Evolutionary conservation across 139 green algal species (phyloP).

Genomic region (Desmodesmus armatus): DNA sequence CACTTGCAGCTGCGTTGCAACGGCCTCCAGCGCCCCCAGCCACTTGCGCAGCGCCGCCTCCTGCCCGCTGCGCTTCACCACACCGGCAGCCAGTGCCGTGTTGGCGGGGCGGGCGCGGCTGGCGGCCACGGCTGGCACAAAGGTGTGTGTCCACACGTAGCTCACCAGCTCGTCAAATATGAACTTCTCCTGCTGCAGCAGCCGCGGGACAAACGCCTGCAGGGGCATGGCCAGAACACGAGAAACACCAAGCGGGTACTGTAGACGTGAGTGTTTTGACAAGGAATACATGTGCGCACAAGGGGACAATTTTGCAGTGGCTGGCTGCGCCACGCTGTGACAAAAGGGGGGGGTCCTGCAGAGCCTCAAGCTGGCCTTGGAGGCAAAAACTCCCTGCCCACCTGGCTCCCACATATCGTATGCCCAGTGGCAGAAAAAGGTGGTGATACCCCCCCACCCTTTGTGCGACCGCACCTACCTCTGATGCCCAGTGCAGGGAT

Average conservation of each 20-base stretch:
- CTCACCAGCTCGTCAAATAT: slow-evolving; percentile 70
- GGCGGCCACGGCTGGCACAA: slow-evolving; percentile 52
- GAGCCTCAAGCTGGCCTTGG: too few relatives aligned
- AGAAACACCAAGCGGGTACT: too few relatives aligned
- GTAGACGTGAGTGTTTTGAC: background rate
- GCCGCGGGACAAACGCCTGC: slow-evolving; percentile 65
- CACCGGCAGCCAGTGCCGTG: slow-evolving; percentile 11
- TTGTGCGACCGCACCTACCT: too few relatives aligned
- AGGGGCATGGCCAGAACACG: background rate
- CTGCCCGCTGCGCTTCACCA: slow-evolving; percentile 52
- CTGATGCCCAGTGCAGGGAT: too few relatives aligned
- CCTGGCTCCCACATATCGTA: too few relatives aligned
- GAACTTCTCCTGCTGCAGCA: slow-evolving; percentile 69
- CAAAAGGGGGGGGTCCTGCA: too few relatives aligned
- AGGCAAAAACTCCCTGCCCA: too few relatives aligned
- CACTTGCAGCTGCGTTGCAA: slow-evolving; percentile 33
- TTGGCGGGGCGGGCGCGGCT: slow-evolving; percentile 10
- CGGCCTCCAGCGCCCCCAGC: slow-evolving; percentile 70
- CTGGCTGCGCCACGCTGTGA: too few relatives aligned
- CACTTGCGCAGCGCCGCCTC: slow-evolving; percentile 79
- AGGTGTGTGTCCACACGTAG: slow-evolving; percentile 63
- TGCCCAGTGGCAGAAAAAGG: too few relatives aligned
- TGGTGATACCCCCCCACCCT: too few relatives aligned
- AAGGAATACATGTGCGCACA: too few relatives aligned
- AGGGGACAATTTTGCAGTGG: too few relatives aligned